phyloP scores from a whole-genome alignment of 2,329 filamentous ascomycete genomes.

The Leptographium lundbergii region DNA sequence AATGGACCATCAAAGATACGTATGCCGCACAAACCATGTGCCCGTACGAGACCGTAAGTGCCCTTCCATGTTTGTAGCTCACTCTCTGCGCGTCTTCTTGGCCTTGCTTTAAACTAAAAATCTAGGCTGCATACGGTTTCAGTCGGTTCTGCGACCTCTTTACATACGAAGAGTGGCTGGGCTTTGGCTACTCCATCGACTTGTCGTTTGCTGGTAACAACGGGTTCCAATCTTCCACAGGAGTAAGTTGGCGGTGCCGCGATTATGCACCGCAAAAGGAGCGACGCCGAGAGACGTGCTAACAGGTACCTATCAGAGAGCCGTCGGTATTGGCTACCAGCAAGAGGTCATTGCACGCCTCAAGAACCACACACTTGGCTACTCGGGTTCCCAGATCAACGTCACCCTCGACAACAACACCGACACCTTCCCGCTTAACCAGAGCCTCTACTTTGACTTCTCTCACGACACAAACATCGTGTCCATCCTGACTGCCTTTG shows the following conservation, averaged over 20 bases:
- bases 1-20: conserved; percentile 51
- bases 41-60: conserved; percentile 54
- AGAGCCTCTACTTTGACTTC: conserved; percentile 66
- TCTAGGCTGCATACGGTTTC: conserved; percentile 55
- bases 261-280: not conserved
- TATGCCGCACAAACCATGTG: conserved; percentile 62
- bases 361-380: conserved; percentile 49
- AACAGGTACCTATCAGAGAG: conserved; percentile 30
- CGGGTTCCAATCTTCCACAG: conserved; percentile 51
- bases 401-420: conserved; percentile 56
- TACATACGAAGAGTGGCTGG: conserved; percentile 61
- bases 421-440: conserved; percentile 60
- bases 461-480: conserved; percentile 66
- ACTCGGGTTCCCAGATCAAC: conserved; percentile 50
- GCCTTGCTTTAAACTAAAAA: not conserved
- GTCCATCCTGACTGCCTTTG: conserved; percentile 58
- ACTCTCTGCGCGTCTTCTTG: not conserved
- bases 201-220: conserved; percentile 49
- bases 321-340: conserved; percentile 61
- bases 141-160: conserved; percentile 64
- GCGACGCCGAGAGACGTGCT: not conserved
- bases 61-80: too few species aligned
- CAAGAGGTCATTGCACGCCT: conserved; percentile 61
- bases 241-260: conserved; percentile 23
- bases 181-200: conserved; percentile 60